These are phyloP conservation scores for Tuber calosporum DNA, from an alignment of 495 filamentous ascomycete genomes.

Conservation along the genomic window DNA sequence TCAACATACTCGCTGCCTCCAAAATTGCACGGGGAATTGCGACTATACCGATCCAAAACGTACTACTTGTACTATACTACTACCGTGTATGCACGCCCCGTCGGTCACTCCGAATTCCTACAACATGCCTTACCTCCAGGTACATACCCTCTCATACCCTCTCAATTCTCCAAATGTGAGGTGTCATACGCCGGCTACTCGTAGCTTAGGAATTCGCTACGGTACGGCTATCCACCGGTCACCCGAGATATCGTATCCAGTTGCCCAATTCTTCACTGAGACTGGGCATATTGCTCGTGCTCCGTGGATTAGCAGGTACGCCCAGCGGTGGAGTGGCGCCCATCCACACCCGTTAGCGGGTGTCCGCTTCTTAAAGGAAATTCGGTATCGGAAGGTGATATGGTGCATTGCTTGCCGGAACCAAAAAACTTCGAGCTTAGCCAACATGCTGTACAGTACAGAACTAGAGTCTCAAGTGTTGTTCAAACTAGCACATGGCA, in stretches of 20 bases:
- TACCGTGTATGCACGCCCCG: no score
- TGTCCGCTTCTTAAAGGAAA: neutral
- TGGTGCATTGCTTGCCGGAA: neutral
- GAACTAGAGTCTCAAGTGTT: neutral
- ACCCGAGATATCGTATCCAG: neutral
- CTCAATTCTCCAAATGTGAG: neutral
- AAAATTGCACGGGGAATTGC: neutral
- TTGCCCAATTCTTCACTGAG: neutral
- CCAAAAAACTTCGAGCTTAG: no score
- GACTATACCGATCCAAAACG: no score
- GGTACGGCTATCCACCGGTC: neutral
- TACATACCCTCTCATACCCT: no score
- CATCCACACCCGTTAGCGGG: neutral
- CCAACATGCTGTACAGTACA: neutral
- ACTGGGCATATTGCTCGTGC: neutral
- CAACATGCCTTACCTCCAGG: no score
- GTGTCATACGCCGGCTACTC: neutral
- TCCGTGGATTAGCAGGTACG: neutral
- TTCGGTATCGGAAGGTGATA: neutral
- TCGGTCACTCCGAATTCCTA: no score
- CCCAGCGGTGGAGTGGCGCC: neutral
- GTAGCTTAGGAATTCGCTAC: neutral
- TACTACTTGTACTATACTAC: no score
- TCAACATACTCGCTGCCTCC: no score
- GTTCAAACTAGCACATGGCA: neutral